Evolutionary conservation across 352 stramenopile genomes (phyloP), one percentile per base, ranked within the genome.

Genomic region (Globisporangium abappressorium): DNA sequence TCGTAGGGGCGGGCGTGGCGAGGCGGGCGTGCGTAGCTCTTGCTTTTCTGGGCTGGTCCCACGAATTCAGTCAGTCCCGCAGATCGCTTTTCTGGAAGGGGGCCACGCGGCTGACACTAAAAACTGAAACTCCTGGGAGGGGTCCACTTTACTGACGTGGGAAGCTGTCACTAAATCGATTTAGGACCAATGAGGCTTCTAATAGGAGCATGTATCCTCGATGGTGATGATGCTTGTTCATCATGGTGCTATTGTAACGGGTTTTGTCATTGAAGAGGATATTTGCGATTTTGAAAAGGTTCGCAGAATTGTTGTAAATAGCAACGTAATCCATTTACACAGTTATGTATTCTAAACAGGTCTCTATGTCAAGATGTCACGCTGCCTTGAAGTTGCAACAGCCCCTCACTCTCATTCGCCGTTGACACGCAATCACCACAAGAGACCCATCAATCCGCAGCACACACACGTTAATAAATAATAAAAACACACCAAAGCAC

Each of bases 1-100:
- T 92, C 47, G n/a, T 55, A 11, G 1, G 5, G 33, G 8, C 4
- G 2, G 33, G 8, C 5, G 33, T 36, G 33, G 33, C 33, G 33
- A 1, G 33, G 33, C 33, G 36, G 11, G 2, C 15, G 18, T 14
- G 47, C 8, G 20, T 20, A 47, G 41, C 41, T 47, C 14, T 20
- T 47, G 41, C 41, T n/a, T 43, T 43, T 43, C 36, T 43, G 36
- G 36, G 36, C 36, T 38, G 7, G 33, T 3, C 2, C 36, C 1
- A 11, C 36, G 2, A 9, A 43, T 43, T 43, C 15, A n/a, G 38
- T 47, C 41, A 47, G 14, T 47, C 15, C 41, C 14, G 5, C 38
- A 54, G 46, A 54, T 54, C n/a, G 47, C 18, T 54, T 8, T 46
- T 1, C 36, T 46, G 38, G 15, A 26, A 26, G 20, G 47, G 47